Percentiles rank a stretch among this genome's conserved stretches.
These are phyloP conservation scores for Lasiodiplodia sp. DNA, from an alignment of 2,329 filamentous ascomycete species.

Conservation along the genomic window DNA sequence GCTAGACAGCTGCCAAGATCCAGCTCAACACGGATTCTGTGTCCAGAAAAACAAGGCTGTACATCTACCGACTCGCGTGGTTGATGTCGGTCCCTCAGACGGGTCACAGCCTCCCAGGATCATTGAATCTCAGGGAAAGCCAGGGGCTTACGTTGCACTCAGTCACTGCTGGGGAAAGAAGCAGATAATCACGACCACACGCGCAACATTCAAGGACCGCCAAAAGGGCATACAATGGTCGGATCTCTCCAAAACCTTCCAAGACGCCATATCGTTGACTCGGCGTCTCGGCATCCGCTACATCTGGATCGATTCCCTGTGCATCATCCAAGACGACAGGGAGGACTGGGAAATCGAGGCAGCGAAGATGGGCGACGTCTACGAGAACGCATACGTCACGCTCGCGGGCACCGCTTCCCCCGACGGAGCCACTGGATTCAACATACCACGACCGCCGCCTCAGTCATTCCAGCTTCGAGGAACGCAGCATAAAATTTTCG, in stretches of 20 bases:
- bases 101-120: background rate
- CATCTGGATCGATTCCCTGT: conserved; percentile 33
- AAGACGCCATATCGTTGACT: conserved; percentile 27
- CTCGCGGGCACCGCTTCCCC: conserved; percentile 12
- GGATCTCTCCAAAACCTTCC: conserved; percentile 26
- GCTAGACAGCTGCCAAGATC: background rate
- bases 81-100: conserved; percentile 33
- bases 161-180: conserved; percentile 39
- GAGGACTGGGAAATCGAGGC: conserved; percentile 25
- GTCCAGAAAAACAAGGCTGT: background rate
- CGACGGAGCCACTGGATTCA: background rate
- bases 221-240: background rate
- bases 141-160: conserved; percentile 34
- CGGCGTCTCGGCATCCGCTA: conserved; percentile 20
- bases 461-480: background rate
- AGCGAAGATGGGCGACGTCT: conserved; percentile 22
- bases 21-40: background rate
- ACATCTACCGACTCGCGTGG: conserved; percentile 34
- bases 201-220: conserved; percentile 26
- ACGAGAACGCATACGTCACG: conserved; percentile 14
- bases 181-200: conserved; percentile 36
- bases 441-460: background rate
- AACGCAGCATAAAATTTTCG: background rate
- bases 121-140: conserved; percentile 27
- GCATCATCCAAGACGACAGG: conserved; percentile 25